These are phyloP conservation scores for Moesziomyces antarcticus DNA, from an alignment of 1,284 basidiomycete species.

Conservation along the genomic window DNA sequence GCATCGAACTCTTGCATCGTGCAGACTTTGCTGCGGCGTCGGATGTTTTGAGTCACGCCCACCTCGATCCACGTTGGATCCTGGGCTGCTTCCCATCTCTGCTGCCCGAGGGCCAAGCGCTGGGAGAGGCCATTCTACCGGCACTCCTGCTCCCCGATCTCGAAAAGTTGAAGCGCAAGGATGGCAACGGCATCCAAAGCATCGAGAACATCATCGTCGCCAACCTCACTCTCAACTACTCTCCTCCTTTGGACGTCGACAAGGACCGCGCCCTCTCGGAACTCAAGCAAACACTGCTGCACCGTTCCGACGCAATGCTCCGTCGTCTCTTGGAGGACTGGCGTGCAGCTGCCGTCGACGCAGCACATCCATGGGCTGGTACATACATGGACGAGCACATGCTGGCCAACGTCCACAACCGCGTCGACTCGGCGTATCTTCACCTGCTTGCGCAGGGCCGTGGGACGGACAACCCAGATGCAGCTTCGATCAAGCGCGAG, in stretches of 20 bases:
- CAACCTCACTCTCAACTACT: conserved; percentile 54
- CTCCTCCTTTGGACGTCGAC: conserved; percentile 33
- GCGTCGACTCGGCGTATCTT: conserved; percentile 32
- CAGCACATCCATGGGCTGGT: conserved; percentile 14
- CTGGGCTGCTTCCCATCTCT: conserved; percentile 32
- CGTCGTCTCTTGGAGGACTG: conserved; percentile 22
- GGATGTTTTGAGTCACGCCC: conserved; percentile 20
- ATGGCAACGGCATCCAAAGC: conserved; percentile 7
- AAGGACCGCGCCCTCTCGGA: conserved; percentile 14
- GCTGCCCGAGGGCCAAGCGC: background rate
- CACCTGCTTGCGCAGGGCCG: conserved; percentile 19
- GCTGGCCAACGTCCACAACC: conserved; percentile 22
- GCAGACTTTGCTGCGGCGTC: conserved; percentile 39
- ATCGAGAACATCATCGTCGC: conserved; percentile 25
- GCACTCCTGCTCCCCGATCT: conserved; percentile 13
- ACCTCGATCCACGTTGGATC: conserved; percentile 43
- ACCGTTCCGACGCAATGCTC: conserved; percentile 44
- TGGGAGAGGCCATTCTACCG: conserved; percentile 32
- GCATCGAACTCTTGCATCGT: conserved; percentile 36
- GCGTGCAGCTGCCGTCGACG: conserved; percentile 15
- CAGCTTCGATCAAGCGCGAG: conserved; percentile 12
- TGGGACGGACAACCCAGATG: background rate
- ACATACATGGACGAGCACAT: conserved; percentile 39
- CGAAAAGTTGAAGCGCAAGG: conserved; percentile 6
- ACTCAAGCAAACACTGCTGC: conserved; percentile 21